A percentile compares a stretch with the other conserved stretches of the same genome.
phyloP scores from a whole-genome alignment of 2,329 filamentous ascomycete genomes.

The Bipolaris victoriae region DNA sequence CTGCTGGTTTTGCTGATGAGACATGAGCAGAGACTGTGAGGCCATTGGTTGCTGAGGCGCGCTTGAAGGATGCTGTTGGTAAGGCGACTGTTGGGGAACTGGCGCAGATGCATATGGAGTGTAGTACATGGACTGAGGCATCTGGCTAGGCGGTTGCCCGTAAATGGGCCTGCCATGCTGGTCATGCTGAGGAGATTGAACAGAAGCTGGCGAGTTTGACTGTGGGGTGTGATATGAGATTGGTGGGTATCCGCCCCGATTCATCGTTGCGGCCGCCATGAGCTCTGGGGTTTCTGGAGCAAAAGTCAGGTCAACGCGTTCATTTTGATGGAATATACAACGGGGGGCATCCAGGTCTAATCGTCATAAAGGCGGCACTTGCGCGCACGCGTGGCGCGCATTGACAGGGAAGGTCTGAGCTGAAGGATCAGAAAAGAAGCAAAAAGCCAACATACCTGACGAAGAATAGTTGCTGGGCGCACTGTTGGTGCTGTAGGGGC shows the following conservation, averaged over 20 bases:
- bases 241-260: slow-evolving; percentile 74
- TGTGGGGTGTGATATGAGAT: slow-evolving; percentile 91
- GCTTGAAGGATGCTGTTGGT: slow-evolving; percentile 61
- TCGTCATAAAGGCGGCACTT: slow-evolving; percentile 6
- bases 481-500: slow-evolving; percentile 82
- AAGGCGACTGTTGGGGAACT: slow-evolving; percentile 63
- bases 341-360: slow-evolving; percentile 15
- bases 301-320: slow-evolving; percentile 55
- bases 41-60: slow-evolving; percentile 63
- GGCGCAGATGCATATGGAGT: slow-evolving; percentile 55
- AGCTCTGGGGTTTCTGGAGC: slow-evolving; percentile 72
- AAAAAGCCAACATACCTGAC: slow-evolving; percentile 55
- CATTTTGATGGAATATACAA: slow-evolving; percentile 6
- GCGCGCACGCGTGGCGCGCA: slow-evolving; percentile 15
- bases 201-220: slow-evolving; percentile 91
- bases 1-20: slow-evolving; percentile 54
- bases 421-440: slow-evolving; percentile 12
- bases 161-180: slow-evolving; percentile 85
- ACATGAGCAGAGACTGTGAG: slow-evolving; percentile 58
- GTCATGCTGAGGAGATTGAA: slow-evolving; percentile 90
- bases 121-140: slow-evolving; percentile 85
- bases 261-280: slow-evolving; percentile 72
- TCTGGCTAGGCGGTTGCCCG: slow-evolving; percentile 76
- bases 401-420: slow-evolving; percentile 13
- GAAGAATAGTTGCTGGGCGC: slow-evolving; percentile 84